Base-by-base conservation (phyloP, 2,329 filamentous ascomycete genomes). In the Fusarium globosum region DNA sequence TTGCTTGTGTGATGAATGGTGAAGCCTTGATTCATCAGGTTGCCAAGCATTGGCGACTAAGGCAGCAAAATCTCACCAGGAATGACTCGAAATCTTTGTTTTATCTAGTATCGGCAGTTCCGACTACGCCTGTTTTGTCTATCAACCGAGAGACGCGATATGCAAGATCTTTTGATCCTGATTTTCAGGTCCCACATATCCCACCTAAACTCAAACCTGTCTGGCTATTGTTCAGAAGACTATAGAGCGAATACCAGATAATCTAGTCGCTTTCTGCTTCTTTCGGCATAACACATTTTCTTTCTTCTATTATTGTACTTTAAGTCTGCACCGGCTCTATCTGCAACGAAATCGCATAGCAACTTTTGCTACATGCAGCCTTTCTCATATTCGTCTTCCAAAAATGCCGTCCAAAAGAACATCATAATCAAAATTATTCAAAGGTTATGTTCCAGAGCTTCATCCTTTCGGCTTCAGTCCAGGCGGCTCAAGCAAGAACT, bases 391-490 rank as follows among this genome's bases (percentile, higher is more conserved):
- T 3, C 21, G 15, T 33, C 46, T 33, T n/a, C 15, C 14, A 33
- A 33, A 33, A 33, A 2, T 14, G 33, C 33, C 12, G 2, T 6
- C 33, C 12, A 33, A 33, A 33, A n/a, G 2, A 10, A n/a, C 8
- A 2, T 16, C 1, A 16, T 8, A 4, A 7, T 16, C 6, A 10
- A n/a, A 48, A 30, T 16, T 12, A 16, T 8, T 16, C 18, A 0
- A 2, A 16, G 0, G 5, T 16, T 6, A n/a, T 49, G 3, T 4
- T 7, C 9, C 10, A 0, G 21, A n/a, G 4, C 46, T n/a, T 30
- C 28, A 30, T 30, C 28, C 28, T 30, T 30, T 30, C 30, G 46
- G 7, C 11, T 13, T 18, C 6, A 7, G 13, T 15, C 8, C 3
- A 13, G n/a, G 7, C 6, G 7, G 9, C 4, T 10, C 12, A 18